Percentiles rank a stretch among this genome's conserved stretches.
Evolutionary conservation across 2,329 filamentous ascomycete species (phyloP).

Genomic region (Aureobasidium mangrovei): DNA sequence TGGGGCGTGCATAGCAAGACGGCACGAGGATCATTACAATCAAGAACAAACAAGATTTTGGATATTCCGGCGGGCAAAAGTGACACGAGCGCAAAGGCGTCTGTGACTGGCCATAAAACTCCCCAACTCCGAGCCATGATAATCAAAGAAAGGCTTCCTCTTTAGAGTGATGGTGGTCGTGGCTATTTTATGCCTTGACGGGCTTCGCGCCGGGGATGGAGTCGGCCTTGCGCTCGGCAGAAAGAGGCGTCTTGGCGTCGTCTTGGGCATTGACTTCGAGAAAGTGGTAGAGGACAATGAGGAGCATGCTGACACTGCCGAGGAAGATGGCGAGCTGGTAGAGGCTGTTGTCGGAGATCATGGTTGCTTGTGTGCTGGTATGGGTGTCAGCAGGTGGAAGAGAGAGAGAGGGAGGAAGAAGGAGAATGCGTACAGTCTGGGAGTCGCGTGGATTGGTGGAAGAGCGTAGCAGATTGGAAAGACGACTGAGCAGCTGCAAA

Average conservation of each 20-base stretch:
- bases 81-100: not conserved
- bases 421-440: not conserved
- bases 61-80: not conserved
- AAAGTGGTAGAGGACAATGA: slow-evolving; percentile 94
- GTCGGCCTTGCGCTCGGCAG: slow-evolving; percentile 26
- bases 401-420: too few species aligned
- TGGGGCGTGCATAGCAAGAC: too few species aligned
- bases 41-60: not conserved
- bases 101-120: not conserved
- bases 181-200: slow-evolving; percentile 6
- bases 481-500: not conserved
- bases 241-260: slow-evolving; percentile 24
- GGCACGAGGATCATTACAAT: too few species aligned
- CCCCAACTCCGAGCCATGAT: slow-evolving; percentile 4
- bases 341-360: slow-evolving; percentile 91
- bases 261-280: slow-evolving; percentile 84
- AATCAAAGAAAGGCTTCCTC: not conserved
- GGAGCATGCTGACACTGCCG: slow-evolving; percentile 77
- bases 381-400: not conserved
- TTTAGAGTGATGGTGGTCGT: not conserved
- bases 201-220: slow-evolving; percentile 23
- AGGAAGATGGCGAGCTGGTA: slow-evolving; percentile 91
- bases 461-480: not conserved
- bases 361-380: slow-evolving; percentile 39
- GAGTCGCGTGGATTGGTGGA: not conserved